Evolutionary conservation across 352 stramenopile species (phyloP), one percentile per base, ranked within the genome.

Genomic region (Pythium scleroteichum): DNA sequence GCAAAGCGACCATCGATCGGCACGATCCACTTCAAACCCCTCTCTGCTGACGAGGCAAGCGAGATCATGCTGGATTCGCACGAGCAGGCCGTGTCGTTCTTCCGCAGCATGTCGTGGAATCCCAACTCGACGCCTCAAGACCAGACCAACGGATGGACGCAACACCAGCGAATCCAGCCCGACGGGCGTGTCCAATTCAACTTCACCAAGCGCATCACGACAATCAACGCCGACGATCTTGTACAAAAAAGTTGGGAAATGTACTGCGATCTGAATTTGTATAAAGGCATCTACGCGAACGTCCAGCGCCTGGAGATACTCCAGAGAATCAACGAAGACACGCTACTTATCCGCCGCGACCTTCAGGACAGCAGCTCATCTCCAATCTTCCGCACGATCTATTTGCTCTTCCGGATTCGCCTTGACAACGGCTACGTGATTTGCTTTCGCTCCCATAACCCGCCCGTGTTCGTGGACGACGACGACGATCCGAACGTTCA

Each of bases 111-210:
- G 82, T 44, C 52, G 32, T 73, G 61, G 66, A 57, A 33, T 9
- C 51, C 53, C 9, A 66, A 59, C 4, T 63, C 69, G 16, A 26
- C 39, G 6, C 67, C 69, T 26, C 64, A 71, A 27, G 66, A 85
- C n/a, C 83, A 88, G 64, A 92, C 82, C n/a, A 88, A 89, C 70
- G 82, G 82, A 27, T 92, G 82, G 82, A 85, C 82, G 29, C 74
- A 88, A 52, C 76, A 87, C 64, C 79, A 90, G 55, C 78, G 78
- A 24, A 85, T 92, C 64, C 83, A 78, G 32, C 22, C 55, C 0
- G 76, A 90, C 27, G 82, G 82, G 42, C 68, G 82, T 45, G 75
- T 92, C 52, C 78, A 89, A 57, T 92, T 92, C 63, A 90, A 89
- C 47, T 92, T 92, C 26, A 87, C 78, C 44, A 92, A 92, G 54